These are phyloP conservation scores for Kluyveromyces sp. DNA, from an alignment of 1,139 yeast species.

Conservation along the genomic window DNA sequence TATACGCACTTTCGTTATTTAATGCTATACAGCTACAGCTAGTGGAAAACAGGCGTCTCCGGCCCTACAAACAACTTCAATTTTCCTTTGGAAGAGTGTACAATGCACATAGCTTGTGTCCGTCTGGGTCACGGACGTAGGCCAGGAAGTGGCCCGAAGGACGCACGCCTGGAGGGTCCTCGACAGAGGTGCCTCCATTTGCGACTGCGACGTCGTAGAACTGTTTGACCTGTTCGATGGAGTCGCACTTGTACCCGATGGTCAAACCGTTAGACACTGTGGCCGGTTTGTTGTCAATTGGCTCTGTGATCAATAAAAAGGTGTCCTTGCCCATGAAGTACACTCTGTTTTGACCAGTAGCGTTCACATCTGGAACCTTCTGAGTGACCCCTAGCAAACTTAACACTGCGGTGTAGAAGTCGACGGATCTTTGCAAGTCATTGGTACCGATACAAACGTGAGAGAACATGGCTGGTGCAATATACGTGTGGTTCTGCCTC, in stretches of 20 bases:
- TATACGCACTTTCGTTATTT: no score
- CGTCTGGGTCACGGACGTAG: conserved; percentile 1
- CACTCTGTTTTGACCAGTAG: neutral
- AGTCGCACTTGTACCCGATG: conserved; percentile 1
- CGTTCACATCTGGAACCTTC: neutral
- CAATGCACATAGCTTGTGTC: conserved; percentile 1
- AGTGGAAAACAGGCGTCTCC: no score
- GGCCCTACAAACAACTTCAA: no score
- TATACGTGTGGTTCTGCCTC: neutral
- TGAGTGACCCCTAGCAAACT: neutral
- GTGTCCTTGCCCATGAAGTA: neutral
- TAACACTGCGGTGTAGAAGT: conserved; percentile 1
- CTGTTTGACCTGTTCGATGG: neutral
- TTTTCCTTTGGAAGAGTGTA: neutral
- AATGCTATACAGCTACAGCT: no score
- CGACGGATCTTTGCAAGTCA: neutral
- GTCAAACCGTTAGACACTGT: neutral
- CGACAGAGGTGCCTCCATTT: conserved; percentile 2
- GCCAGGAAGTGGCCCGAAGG: neutral
- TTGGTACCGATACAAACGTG: conserved; percentile 1
- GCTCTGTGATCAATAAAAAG: neutral
- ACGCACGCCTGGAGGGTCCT: conserved; percentile 2
- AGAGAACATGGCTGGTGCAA: neutral
- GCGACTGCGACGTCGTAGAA: conserved; percentile 2
- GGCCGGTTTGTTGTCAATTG: neutral